Evolutionary conservation across 208 protist genomes (phyloP).

Genomic region (Zelonia costaricensis): DNA sequence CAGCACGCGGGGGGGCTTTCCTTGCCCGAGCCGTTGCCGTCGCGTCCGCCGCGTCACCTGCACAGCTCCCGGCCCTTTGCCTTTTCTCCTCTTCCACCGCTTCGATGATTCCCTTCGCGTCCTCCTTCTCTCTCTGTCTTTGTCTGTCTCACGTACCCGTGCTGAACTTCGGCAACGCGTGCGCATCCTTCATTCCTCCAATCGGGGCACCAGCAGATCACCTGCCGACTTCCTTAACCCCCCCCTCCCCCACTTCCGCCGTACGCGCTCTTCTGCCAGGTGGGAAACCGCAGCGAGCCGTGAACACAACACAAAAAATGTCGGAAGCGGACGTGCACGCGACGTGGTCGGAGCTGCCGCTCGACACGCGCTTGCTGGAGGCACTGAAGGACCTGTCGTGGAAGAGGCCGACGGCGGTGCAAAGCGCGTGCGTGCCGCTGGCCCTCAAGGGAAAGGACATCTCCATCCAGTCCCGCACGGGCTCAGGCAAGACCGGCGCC

Average conservation of each 20-base stretch:
- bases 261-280: neutral
- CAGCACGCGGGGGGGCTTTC: no score
- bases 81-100: neutral
- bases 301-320: no score
- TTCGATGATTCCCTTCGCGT: neutral
- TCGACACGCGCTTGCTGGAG: conserved; percentile 83
- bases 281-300: no score
- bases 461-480: conserved; percentile 87
- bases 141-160: neutral
- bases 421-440: conserved; percentile 93
- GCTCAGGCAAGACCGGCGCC: conserved; percentile 89
- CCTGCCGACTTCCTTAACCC: no score
- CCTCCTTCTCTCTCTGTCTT: neutral
- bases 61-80: neutral
- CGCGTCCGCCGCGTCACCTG: no score
- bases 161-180: neutral
- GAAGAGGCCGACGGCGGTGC: conserved; percentile 91
- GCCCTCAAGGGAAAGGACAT: conserved; percentile 92
- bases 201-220: no score
- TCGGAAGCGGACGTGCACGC: conserved; percentile 26
- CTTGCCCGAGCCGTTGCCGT: neutral
- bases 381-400: conserved; percentile 84
- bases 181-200: neutral
- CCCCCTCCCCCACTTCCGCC: neutral
- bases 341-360: conserved; percentile 78